Base-by-base conservation (phyloP, 345 rosid species). In the Eucalyptus camaldulensis region DNA sequence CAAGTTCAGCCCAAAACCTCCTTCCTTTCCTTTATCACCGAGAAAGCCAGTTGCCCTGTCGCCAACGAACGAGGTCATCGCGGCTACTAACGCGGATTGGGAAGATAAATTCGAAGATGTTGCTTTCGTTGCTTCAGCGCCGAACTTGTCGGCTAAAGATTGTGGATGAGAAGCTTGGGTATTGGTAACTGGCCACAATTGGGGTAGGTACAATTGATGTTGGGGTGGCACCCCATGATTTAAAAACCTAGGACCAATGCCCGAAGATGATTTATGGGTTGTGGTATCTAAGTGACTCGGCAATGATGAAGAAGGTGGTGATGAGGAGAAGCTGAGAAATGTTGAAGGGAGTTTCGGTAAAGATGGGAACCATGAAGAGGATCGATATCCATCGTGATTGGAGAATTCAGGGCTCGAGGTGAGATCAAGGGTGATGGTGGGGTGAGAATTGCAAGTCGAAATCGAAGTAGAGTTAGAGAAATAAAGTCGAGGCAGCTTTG, bases 381-480 rank as follows among this genome's bases (percentile, higher is more conserved):
- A 91, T 85, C 91, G 92, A 88, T 90, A 87, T 92, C 80, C 93
- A 86, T 3, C 90, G 87, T 24, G 93, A 88, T 16, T 92, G 85
- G 44, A 92, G 83, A 44, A 92, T 40, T 47, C 93, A 87, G 49
- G 90, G 60, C 92, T 80, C 49, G 96, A 90, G 88, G 98, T 94
- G 89, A 97, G 98, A 90, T 96, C 99, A 60, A 97, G 95, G 81
- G 97, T 97, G 91, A 97, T 93, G 37, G 97, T 95, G 12, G 97
- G 97, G 91, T 90, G 93, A 6, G 97, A 88, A 90, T 62, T 86
- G 44, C 96, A 86, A 60, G 96, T 47, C 15, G 95, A 87, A 76
- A 94, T 86, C 21, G 58, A 40, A 31, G 96, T 91, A 85, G 98
- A 80, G 88, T 91, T 91, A 45, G 95, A 95, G 94, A 94, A 19